These are phyloP conservation scores for Apiospora marii DNA, from an alignment of 2,329 filamentous ascomycete genomes.

Conservation along the genomic window DNA sequence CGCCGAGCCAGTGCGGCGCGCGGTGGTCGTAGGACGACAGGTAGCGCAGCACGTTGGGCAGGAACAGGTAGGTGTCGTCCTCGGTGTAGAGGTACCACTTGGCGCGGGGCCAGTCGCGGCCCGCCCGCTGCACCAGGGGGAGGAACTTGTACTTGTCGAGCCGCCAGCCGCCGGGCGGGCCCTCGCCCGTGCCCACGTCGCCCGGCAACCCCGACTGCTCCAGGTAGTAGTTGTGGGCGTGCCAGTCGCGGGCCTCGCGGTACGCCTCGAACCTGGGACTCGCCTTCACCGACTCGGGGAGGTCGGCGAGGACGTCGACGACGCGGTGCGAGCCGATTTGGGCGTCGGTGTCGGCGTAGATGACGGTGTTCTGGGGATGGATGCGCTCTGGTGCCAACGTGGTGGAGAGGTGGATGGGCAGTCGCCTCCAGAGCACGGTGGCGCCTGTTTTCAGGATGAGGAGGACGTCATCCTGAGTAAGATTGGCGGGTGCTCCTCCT, in stretches of 20 bases:
- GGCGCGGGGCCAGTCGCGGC: slow-evolving; percentile 48
- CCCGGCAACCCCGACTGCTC: slow-evolving; percentile 51
- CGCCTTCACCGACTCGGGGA: slow-evolving; percentile 47
- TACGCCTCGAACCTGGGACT: slow-evolving; percentile 59
- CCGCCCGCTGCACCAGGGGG: slow-evolving; percentile 59
- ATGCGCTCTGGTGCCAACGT: not conserved
- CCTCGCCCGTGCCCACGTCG: slow-evolving; percentile 36
- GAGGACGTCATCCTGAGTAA: not conserved
- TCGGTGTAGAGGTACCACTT: slow-evolving; percentile 69
- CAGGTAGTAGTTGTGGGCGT: slow-evolving; percentile 43
- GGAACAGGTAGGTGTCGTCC: slow-evolving; percentile 64
- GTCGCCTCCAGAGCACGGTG: not conserved
- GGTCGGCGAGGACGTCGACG: slow-evolving; percentile 57
- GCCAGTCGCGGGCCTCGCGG: slow-evolving; percentile 42
- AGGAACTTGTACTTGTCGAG: slow-evolving; percentile 67
- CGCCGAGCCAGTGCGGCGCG: slow-evolving; percentile 60
- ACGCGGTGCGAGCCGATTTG: slow-evolving; percentile 57
- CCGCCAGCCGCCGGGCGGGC: slow-evolving; percentile 56
- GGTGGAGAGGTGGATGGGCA: slow-evolving; percentile 18
- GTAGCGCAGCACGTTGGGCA: slow-evolving; percentile 61
- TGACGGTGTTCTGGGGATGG: slow-evolving; percentile 51
- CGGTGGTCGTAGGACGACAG: slow-evolving; percentile 57
- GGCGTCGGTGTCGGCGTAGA: slow-evolving; percentile 66
- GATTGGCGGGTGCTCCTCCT: not conserved
- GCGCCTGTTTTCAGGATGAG: slow-evolving; percentile 18